Percentiles rank a stretch among this genome's conserved stretches.
Conservation (phyloP, 2,329 filamentous ascomycete genomes). For the Cyphellophora europaea region DNA sequence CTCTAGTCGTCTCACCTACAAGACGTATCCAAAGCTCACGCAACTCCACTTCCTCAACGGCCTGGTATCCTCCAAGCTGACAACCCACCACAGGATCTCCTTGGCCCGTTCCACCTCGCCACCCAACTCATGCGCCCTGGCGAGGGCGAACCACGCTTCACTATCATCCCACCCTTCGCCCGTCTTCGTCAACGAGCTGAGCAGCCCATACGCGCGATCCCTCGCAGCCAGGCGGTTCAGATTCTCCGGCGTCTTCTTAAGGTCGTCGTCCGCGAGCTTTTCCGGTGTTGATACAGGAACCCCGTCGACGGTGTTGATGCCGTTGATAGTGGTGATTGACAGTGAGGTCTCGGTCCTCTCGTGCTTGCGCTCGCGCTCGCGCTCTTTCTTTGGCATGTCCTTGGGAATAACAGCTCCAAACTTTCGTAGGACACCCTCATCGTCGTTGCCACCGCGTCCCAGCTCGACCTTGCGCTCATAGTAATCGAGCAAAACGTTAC, state of each 20-base stretch:
- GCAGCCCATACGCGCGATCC: conserved; percentile 76
- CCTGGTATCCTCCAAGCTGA: conserved; percentile 80
- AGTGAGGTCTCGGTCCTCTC: not conserved
- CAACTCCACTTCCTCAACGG: conserved; percentile 67
- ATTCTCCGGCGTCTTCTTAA: conserved; percentile 54
- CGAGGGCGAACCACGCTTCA: conserved; percentile 87
- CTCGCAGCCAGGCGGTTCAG: conserved; percentile 79
- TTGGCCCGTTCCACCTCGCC: conserved; percentile 81
- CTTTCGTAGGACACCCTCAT: conserved; percentile 4
- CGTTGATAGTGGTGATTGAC: not conserved
- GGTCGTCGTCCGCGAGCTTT: conserved; percentile 18
- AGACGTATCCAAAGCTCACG: conserved; percentile 56
- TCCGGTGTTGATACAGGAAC: conserved; percentile 19
- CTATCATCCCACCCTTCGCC: conserved; percentile 83
- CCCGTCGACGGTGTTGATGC: not conserved
- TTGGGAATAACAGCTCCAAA: not conserved
- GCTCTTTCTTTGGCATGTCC: not conserved
- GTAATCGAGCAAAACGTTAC: conserved; percentile 76
- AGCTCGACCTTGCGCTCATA: conserved; percentile 48
- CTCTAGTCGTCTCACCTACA: too few relatives aligned
- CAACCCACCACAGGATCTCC: conserved; percentile 93
- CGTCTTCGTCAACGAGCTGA: conserved; percentile 74
- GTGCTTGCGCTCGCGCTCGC: not conserved
- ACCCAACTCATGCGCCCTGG: conserved; percentile 77
- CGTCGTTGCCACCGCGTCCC: conserved; percentile 20